Conservation (phyloP, 2,329 filamentous ascomycete species). For the Elsinoe ampelina region DNA sequence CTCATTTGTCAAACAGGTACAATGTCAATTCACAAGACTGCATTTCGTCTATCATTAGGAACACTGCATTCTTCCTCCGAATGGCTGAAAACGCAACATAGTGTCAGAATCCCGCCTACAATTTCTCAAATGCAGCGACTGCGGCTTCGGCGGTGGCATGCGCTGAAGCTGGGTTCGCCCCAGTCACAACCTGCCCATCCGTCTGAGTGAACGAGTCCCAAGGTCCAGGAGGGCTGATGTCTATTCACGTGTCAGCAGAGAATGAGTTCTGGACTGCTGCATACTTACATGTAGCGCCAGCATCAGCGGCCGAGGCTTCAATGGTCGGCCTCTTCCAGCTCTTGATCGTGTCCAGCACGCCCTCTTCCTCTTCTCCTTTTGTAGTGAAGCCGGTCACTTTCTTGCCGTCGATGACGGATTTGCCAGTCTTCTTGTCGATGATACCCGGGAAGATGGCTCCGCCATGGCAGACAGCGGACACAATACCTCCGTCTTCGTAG, state of each 20-base stretch:
- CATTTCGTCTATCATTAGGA: no score
- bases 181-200: conserved; percentile 30
- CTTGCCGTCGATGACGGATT: conserved; percentile 28
- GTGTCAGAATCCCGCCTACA: not conserved
- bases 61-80: no score
- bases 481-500: conserved; percentile 33
- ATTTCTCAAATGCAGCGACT: conserved; percentile 23
- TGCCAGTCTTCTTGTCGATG: conserved; percentile 24
- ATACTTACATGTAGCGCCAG: conserved; percentile 27
- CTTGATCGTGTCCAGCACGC: conserved; percentile 28
- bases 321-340: conserved; percentile 25
- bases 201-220: conserved; percentile 27
- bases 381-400: conserved; percentile 34
- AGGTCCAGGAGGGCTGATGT: conserved; percentile 20
- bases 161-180: conserved; percentile 29
- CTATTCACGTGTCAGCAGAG: conserved; percentile 8
- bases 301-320: conserved; percentile 3
- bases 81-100: no score
- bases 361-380: conserved; percentile 28
- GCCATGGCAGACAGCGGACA: conserved; percentile 37
- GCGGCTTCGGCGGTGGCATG: conserved; percentile 26
- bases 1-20: not conserved
- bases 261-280: not conserved
- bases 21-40: no score
- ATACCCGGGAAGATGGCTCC: conserved; percentile 32